Evolutionary conservation across 768 basidiomycete genomes (phyloP).

Genomic region (Galerina marginata): DNA sequence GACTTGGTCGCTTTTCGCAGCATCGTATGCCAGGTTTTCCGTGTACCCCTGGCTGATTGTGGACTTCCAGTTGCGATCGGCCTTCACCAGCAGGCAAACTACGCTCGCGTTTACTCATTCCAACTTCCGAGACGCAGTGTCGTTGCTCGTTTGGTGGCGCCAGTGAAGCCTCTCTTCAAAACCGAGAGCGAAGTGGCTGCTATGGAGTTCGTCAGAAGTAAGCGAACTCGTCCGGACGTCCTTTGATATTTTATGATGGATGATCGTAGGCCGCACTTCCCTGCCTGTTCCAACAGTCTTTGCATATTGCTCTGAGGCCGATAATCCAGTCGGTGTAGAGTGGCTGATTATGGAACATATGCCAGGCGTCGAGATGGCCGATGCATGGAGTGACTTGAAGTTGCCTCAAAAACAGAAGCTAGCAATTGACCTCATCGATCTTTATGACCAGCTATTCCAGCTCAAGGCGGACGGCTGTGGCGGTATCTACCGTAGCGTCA

Average conservation of each 20-base stretch:
- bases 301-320: conserved; percentile 19
- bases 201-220: conserved; percentile 26
- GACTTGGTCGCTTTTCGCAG: conserved; percentile 17
- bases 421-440: conserved; percentile 13
- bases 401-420: conserved; percentile 11
- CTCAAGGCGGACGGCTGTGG: conserved; percentile 13
- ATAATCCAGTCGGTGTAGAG: conserved; percentile 23
- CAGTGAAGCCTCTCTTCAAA: conserved; percentile 24
- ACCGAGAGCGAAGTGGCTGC: conserved; percentile 25
- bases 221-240: conserved; percentile 10
- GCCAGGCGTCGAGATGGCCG: conserved; percentile 15
- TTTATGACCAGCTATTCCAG: conserved; percentile 13
- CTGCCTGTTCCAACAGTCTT: conserved; percentile 18
- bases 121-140: conserved; percentile 14
- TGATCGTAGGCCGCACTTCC: conserved; percentile 9
- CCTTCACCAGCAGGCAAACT: conserved; percentile 9
- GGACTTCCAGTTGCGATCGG: conserved; percentile 19
- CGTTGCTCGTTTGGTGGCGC: conserved; percentile 22
- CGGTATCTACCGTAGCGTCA: conserved; percentile 13
- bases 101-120: conserved; percentile 23
- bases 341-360: conserved; percentile 23
- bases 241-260: background rate
- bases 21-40: conserved; percentile 20
- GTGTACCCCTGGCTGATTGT: conserved; percentile 16
- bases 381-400: conserved; percentile 8